Percentiles rank a stretch among this genome's conserved stretches.
These are phyloP conservation scores for Cymbidium sinense DNA, from an alignment of 106 monocot genomes.

Conservation along the genomic window DNA sequence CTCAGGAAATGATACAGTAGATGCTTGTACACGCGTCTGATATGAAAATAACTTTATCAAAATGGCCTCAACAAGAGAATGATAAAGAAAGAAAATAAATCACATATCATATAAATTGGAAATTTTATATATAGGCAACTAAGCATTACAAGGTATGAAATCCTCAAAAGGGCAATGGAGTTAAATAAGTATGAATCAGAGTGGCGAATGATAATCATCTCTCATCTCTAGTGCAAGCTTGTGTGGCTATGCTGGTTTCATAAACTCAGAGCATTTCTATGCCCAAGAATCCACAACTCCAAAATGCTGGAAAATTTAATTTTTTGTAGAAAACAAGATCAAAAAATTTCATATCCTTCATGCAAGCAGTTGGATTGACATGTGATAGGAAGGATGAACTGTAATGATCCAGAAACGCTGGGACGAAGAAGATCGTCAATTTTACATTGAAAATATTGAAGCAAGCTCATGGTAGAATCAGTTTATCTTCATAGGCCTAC, in stretches of 20 bases:
- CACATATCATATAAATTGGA: neutral
- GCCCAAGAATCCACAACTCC: neutral
- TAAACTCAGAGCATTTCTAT: neutral
- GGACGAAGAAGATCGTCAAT: neutral
- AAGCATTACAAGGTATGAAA: neutral
- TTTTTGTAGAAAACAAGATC: neutral
- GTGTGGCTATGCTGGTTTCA: neutral
- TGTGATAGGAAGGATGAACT: too few species aligned
- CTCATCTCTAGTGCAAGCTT: neutral
- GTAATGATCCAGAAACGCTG: neutral
- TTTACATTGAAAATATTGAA: neutral
- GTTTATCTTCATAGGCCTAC: neutral
- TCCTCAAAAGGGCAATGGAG: too few species aligned
- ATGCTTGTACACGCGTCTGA: constrained; percentile 98
- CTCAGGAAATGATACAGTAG: constrained; percentile 96
- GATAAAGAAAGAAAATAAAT: neutral
- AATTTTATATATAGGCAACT: neutral
- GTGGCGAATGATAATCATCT: neutral
- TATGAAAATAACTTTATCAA: neutral
- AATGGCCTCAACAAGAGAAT: neutral
- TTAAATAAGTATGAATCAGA: neutral
- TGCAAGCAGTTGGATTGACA: too few species aligned
- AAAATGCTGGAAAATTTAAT: neutral
- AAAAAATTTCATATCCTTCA: neutral
- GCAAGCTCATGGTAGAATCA: neutral